phyloP scores from a whole-genome alignment of 2,329 filamentous ascomycete genomes.

The Colletotrichum sansevieriae region DNA sequence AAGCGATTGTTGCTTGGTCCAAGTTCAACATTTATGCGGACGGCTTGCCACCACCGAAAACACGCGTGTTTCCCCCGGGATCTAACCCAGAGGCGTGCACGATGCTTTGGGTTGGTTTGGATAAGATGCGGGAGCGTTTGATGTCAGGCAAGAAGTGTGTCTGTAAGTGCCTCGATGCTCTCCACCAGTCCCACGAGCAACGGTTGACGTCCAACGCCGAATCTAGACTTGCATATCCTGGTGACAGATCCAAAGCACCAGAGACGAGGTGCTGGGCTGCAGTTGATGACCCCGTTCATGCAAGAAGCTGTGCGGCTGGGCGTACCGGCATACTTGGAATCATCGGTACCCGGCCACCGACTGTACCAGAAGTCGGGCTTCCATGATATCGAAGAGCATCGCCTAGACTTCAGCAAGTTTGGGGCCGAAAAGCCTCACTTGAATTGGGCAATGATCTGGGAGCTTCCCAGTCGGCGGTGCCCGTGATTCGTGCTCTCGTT shows the following conservation, averaged over 20 bases:
- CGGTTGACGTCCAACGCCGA: slow-evolving; percentile 22
- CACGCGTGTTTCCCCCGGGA: slow-evolving; percentile 47
- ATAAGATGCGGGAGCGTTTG: slow-evolving; percentile 47
- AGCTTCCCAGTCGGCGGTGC: slow-evolving; percentile 30
- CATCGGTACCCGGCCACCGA: slow-evolving; percentile 48
- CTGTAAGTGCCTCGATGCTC: slow-evolving; percentile 48
- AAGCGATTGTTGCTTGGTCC: slow-evolving; percentile 51
- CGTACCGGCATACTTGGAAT: slow-evolving; percentile 54
- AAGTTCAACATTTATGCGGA: slow-evolving; percentile 53
- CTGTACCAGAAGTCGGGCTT: slow-evolving; percentile 55
- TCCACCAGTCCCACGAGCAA: neutral
- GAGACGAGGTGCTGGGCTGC: slow-evolving; percentile 50
- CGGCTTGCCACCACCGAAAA: slow-evolving; percentile 43
- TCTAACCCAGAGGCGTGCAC: slow-evolving; percentile 52
- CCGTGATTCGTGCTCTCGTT: neutral
- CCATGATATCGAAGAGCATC: slow-evolving; percentile 45
- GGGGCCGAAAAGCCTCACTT: slow-evolving; percentile 23
- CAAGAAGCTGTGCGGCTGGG: slow-evolving; percentile 53
- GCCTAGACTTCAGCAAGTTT: slow-evolving; percentile 30
- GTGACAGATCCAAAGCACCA: slow-evolving; percentile 55
- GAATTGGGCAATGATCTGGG: slow-evolving; percentile 42
- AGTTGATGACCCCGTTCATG: slow-evolving; percentile 52
- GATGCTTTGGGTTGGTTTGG: slow-evolving; percentile 50
- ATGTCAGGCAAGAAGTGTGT: slow-evolving; percentile 51
- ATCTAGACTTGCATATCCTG: slow-evolving; percentile 53